Conservation (phyloP, 805 yeast species). For the Barnettozyma vustinii region DNA sequence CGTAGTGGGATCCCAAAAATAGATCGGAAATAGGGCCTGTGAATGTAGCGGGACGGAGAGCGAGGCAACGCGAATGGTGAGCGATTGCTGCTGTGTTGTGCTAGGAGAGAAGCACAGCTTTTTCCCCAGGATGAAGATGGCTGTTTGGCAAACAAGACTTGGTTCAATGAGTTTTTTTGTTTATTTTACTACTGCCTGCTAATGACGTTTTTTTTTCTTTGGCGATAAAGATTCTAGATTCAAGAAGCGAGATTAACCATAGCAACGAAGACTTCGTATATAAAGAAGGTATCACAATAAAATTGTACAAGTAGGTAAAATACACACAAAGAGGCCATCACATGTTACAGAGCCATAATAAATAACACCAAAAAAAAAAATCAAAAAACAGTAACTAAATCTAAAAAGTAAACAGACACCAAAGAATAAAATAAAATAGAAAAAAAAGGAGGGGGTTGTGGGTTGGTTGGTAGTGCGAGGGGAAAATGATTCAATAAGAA, state of each 20-base stretch:
- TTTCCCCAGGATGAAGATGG: neutral
- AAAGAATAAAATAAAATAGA: too few species aligned
- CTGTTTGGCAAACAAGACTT: neutral
- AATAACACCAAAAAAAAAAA: neutral
- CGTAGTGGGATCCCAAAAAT: neutral
- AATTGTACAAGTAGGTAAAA: neutral
- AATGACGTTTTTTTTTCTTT: slow-evolving; percentile 1
- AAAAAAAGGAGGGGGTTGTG: neutral
- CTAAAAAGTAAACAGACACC: neutral
- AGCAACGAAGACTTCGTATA: neutral
- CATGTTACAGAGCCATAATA: neutral
- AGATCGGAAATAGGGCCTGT: neutral
- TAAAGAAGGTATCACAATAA: neutral
- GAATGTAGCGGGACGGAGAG: neutral
- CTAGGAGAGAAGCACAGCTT: neutral
- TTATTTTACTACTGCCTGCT: too few species aligned
- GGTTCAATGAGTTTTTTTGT: neutral
- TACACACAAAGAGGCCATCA: neutral
- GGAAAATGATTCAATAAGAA: neutral
- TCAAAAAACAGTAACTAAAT: neutral
- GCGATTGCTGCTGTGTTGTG: neutral
- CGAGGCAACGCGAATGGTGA: neutral
- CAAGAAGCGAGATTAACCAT: neutral
- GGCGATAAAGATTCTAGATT: neutral
- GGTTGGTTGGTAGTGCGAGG: too few species aligned